A percentile compares a stretch with the other conserved stretches of the same genome.
phyloP scores from a whole-genome alignment of 148 eudicot genomes.

The Dysphania ambrosioides region DNA sequence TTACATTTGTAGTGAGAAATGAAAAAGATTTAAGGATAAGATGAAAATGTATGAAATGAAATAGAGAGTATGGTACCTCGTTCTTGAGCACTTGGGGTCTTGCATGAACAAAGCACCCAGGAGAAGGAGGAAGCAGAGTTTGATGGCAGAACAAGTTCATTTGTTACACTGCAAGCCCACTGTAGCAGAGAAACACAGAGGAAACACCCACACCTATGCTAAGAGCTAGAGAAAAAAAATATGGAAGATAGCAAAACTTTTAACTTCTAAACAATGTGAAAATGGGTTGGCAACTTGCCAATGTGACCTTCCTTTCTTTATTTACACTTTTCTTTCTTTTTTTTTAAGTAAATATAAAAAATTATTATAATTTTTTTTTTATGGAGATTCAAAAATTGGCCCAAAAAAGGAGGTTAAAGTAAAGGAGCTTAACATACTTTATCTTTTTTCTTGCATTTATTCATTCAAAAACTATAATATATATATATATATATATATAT shows the following conservation, averaged over 20 bases:
- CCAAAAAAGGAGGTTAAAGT: slow-evolving; percentile 27
- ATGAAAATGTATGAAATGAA: neutral
- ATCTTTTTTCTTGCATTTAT: neutral
- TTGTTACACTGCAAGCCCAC: slow-evolving; percentile 23
- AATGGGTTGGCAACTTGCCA: slow-evolving; percentile 11
- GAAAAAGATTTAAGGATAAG: neutral
- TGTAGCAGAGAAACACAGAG: neutral
- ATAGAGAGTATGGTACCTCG: slow-evolving; percentile 36
- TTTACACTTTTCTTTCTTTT: slow-evolving; percentile 5
- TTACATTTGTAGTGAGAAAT: too few relatives aligned
- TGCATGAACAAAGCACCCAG: slow-evolving; percentile 65
- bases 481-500: too few relatives aligned
- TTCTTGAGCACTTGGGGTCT: slow-evolving; percentile 55
- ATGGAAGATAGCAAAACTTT: neutral
- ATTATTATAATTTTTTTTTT: too few relatives aligned
- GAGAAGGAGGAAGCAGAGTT: slow-evolving; percentile 17
- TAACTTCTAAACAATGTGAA: slow-evolving; percentile 4
- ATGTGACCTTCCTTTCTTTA: slow-evolving; percentile 18
- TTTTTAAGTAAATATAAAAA: too few relatives aligned
- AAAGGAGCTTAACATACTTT: slow-evolving; percentile 19
- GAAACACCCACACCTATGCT: neutral
- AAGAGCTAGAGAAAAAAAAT: neutral
- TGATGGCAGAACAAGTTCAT: slow-evolving; percentile 26
- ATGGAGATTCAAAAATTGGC: slow-evolving; percentile 18
- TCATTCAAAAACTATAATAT: too few relatives aligned